Conservation (phyloP, 441 rosid genomes). For the Aleurites moluccanus region DNA sequence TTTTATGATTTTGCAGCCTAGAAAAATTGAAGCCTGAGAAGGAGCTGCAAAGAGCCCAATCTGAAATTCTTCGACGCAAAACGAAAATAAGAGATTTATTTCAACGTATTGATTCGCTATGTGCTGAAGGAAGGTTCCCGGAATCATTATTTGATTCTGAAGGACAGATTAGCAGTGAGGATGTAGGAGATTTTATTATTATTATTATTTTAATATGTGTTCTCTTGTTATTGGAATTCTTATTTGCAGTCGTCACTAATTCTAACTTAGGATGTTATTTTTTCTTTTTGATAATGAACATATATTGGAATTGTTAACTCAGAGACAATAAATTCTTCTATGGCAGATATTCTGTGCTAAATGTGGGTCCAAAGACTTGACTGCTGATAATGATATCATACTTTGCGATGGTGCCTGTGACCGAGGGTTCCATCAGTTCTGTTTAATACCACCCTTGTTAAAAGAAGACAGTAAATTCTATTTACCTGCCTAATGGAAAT, state of each 20-base stretch:
- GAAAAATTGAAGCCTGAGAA: conserved; percentile 95
- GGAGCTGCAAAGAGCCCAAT: conserved; percentile 91
- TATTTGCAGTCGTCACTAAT: background rate
- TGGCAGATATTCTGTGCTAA: conserved; percentile 96
- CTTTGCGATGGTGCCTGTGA: conserved; percentile 97
- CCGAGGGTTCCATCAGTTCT: conserved; percentile 91
- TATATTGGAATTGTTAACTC: conserved; percentile 26
- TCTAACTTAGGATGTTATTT: conserved; percentile 1
- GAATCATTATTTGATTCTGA: conserved; percentile 83
- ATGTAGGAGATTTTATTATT: conserved; percentile 58
- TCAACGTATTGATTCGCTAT: conserved; percentile 69
- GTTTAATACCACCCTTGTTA: conserved; percentile 80
- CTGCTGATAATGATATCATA: conserved; percentile 84
- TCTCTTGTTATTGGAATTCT: background rate
- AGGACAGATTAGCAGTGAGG: conserved; percentile 93
- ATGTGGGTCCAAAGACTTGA: conserved; percentile 85
- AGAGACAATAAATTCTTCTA: conserved; percentile 33
- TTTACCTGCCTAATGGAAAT: conserved; percentile 29
- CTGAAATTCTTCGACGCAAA: conserved; percentile 76
- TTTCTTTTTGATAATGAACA: conserved; percentile 8
- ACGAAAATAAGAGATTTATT: conserved; percentile 80
- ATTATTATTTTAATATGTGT: background rate
- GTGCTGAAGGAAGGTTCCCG: conserved; percentile 83
- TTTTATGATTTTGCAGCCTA: conserved; percentile 48
- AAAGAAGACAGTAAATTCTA: conserved; percentile 81